Base-by-base conservation (phyloP, 495 filamentous ascomycete species). In the Penicillium cinerascens region DNA sequence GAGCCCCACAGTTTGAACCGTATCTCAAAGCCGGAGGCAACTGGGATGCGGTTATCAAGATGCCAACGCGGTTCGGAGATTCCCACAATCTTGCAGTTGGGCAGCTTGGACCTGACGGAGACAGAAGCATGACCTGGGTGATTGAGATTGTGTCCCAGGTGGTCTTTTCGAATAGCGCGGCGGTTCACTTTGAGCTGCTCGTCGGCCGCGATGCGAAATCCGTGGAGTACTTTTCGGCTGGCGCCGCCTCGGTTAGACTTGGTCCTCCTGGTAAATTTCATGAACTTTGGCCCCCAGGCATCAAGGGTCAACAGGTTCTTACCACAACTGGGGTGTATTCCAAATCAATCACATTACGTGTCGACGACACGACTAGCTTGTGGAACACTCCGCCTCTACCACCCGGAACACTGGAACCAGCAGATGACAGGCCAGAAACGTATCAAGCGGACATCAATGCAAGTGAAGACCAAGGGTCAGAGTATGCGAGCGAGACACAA, bases 371-470 rank as follows among this genome's bases (percentile, higher is more conserved):
- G 0, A 84, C 80, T 27, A 87, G 84, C 51, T 71, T 98, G 17
- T 98, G 93, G 93, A 91, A 95, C 63, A 89, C 81, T 26, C 93
- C 93, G 0, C 71, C 79, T n/a, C 74, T 97, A 29, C 91, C 90
- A 2, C 76, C 78, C 17, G 84, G 79, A 15, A 16, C 26, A 74
- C 73, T 80, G 39, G 70, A 82, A 33, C 71, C 67, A n/a, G 60
- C 63, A 10, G 54, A 69, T 17, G 56, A 61, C 8, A 60, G 60
- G 9, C 56, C 62, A 5, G 57, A 64, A n/a, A 54, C 22, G 50
- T 21, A 15, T 27, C 29, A 15, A 8, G 11, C 29, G 10, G 29
- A 13, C 1, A 33, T 33, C 29, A 18, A 39, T 18, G 18, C 6
- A 16, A 18, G 18, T 39, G 37, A 16, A 17, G 16, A 39, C n/a